Conservation (phyloP, 1,284 basidiomycete genomes). For the Tilletia walkeri region DNA sequence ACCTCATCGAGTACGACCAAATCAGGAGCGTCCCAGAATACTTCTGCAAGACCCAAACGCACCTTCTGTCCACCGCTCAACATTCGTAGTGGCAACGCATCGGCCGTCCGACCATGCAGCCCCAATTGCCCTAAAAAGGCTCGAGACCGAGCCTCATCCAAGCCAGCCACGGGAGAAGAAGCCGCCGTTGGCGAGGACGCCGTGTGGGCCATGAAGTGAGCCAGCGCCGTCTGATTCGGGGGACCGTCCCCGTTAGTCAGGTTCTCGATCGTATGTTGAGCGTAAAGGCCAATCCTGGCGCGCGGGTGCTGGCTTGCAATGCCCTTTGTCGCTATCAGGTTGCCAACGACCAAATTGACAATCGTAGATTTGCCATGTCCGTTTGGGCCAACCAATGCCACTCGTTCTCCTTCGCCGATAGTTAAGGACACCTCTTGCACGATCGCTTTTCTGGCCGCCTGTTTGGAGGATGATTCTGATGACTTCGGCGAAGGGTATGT, state of each 20-base stretch:
- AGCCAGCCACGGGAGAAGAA: not conserved
- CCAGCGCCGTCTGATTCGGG: conserved; percentile 56
- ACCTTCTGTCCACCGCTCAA: conserved; percentile 64
- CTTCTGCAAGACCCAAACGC: conserved; percentile 36
- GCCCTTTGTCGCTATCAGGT: conserved; percentile 62
- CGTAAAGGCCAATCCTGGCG: conserved; percentile 62
- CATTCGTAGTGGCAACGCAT: conserved; percentile 30
- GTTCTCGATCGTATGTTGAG: conserved; percentile 57
- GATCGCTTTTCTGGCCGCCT: conserved; percentile 53
- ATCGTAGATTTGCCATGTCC: conserved; percentile 46
- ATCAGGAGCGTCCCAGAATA: conserved; percentile 39
- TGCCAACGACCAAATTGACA: conserved; percentile 62
- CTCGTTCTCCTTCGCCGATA: conserved; percentile 63
- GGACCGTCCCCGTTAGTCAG: conserved; percentile 25
- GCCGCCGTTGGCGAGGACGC: conserved; percentile 16
- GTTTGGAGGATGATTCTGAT: not conserved
- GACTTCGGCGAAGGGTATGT: conserved; percentile 52
- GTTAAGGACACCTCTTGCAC: conserved; percentile 64
- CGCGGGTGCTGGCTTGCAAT: conserved; percentile 64
- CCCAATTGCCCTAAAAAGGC: conserved; percentile 58
- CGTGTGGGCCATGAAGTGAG: conserved; percentile 54
- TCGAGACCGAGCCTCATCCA: conserved; percentile 44
- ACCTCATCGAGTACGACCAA: conserved; percentile 44
- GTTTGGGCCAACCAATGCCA: conserved; percentile 64
- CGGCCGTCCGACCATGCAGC: conserved; percentile 43